Evolutionary conservation across 352 stramenopile species (phyloP).

Genomic region (Globisporangium irregulare): DNA sequence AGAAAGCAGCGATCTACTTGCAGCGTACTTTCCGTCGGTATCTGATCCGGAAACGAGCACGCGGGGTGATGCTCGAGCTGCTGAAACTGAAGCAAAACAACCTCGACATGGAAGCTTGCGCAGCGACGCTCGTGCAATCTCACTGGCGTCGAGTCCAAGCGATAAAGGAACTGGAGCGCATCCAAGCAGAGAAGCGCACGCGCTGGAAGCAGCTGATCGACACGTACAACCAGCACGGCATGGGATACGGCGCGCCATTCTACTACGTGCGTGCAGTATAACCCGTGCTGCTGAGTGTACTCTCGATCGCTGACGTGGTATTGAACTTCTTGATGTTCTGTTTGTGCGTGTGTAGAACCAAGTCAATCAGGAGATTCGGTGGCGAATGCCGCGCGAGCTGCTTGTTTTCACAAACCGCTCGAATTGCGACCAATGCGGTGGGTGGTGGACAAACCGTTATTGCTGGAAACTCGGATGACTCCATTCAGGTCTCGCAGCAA

Average conservation of each 20-base stretch:
- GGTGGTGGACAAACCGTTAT: constrained; percentile 8
- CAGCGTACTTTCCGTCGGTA: constrained; percentile 45
- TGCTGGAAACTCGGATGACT: background rate
- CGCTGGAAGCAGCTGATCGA: constrained; percentile 93
- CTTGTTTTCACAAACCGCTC: constrained; percentile 74
- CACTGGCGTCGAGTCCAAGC: constrained; percentile 58
- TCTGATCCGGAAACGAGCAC: constrained; percentile 40
- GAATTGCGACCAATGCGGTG: constrained; percentile 88
- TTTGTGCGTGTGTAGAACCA: constrained; percentile 73
- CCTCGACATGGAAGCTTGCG: constrained; percentile 66
- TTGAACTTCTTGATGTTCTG: constrained; percentile 13
- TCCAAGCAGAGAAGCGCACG: constrained; percentile 40
- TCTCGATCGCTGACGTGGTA: background rate
- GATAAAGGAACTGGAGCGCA: constrained; percentile 24
- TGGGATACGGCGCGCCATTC: constrained; percentile 78
- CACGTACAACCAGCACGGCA: constrained; percentile 68
- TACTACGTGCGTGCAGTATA: constrained; percentile 76
- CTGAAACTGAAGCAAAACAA: constrained; percentile 35
- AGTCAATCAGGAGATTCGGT: constrained; percentile 88
- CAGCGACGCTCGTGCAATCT: constrained; percentile 62
- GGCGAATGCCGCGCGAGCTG: constrained; percentile 88
- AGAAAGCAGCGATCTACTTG: constrained; percentile 37
- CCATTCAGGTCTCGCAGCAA: background rate
- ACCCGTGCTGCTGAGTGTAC: background rate
- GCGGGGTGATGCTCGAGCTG: constrained; percentile 44